phyloP scores from a whole-genome alignment of 2,329 filamentous ascomycete genomes.

The Colletotrichum cereale region DNA sequence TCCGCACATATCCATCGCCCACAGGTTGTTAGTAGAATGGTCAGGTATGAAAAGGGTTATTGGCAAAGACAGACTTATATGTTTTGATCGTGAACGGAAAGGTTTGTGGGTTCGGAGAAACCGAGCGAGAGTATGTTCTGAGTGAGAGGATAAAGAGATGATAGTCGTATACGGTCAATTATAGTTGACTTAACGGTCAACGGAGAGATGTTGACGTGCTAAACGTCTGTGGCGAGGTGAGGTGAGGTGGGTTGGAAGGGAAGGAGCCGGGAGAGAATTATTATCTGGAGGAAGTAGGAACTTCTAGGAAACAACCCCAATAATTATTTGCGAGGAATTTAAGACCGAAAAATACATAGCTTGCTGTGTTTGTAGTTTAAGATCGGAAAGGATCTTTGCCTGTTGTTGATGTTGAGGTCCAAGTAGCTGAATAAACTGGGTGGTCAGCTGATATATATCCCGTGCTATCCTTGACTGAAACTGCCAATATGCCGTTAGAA shows the following conservation, averaged over 20 bases:
- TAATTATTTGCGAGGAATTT: rapidly evolving
- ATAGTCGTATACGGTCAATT: too few species aligned
- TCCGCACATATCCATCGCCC: background rate
- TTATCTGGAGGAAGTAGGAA: background rate
- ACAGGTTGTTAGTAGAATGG: background rate
- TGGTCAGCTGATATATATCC: background rate
- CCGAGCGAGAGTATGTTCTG: background rate
- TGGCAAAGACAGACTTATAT: background rate
- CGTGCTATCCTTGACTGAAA: background rate
- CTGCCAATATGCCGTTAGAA: background rate
- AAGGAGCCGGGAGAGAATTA: background rate
- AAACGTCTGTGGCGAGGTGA: too few species aligned
- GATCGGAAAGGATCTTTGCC: background rate
- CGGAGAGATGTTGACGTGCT: background rate
- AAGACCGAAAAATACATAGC: background rate
- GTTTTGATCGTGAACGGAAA: background rate
- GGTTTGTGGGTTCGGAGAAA: background rate
- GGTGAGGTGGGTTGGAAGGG: background rate
- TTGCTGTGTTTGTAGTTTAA: background rate
- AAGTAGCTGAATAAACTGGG: background rate
- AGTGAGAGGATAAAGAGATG: background rate
- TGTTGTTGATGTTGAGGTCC: background rate
- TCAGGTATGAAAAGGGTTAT: background rate
- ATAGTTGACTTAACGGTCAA: too few species aligned
- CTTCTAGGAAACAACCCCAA: too few species aligned